A percentile compares a stretch with the other conserved stretches of the same genome.
Evolutionary conservation across 345 rosid species (phyloP).

Genomic region (Aquilaria malaccensis): DNA sequence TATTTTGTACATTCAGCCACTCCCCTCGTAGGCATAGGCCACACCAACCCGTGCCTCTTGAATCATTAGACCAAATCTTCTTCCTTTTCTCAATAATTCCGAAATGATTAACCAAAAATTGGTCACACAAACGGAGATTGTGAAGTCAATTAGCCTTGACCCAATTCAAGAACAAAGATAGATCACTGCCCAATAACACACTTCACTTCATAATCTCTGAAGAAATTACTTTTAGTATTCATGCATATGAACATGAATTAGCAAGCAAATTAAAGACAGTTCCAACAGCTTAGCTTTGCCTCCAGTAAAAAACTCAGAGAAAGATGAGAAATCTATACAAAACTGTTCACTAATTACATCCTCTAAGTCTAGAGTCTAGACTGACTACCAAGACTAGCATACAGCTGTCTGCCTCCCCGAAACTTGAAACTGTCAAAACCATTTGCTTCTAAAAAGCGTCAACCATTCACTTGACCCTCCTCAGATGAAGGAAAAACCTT

Average conservation of each 20-base stretch:
- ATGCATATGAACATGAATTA: neutral
- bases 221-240: neutral
- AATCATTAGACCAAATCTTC: neutral
- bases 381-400: neutral
- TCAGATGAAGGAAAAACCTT: constrained; percentile 39
- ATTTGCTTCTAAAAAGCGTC: neutral
- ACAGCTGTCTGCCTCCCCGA: neutral
- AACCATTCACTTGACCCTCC: constrained; percentile 14
- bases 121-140: too few relatives aligned
- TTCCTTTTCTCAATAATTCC: neutral
- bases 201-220: neutral
- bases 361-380: neutral
- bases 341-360: neutral
- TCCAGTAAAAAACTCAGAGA: neutral
- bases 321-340: constrained; percentile 17
- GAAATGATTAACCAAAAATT: too few relatives aligned
- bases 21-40: neutral
- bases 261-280: neutral
- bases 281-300: neutral
- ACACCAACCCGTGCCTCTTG: neutral
- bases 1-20: neutral
- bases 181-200: neutral
- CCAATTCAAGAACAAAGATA: too few relatives aligned
- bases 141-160: too few relatives aligned
- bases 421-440: too few relatives aligned